These are phyloP conservation scores for Fusarium chuoi DNA, from an alignment of 2,329 filamentous ascomycete genomes.

Conservation along the genomic window DNA sequence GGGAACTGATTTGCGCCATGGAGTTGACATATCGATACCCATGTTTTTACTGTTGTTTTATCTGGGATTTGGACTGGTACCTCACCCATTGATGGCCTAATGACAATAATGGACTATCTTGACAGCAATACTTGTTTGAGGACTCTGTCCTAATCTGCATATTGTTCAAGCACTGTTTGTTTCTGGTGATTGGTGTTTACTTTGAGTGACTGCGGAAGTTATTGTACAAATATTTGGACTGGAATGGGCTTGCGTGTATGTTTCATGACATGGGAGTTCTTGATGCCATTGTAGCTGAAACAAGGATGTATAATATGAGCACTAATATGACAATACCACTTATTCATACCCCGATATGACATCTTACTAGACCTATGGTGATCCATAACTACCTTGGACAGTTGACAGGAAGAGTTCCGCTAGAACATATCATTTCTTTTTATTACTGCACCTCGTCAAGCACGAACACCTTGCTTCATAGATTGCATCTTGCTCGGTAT, in stretches of 20 bases:
- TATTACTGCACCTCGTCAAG: not conserved
- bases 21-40: slow-evolving; percentile 47
- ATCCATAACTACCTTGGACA: not conserved
- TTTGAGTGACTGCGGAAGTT: not conserved
- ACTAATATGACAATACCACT: not conserved
- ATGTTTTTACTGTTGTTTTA: slow-evolving; percentile 42
- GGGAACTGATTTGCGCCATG: slow-evolving; percentile 35
- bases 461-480: not conserved
- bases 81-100: slow-evolving; percentile 36
- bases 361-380: not conserved
- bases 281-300: not conserved
- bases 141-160: slow-evolving; percentile 15
- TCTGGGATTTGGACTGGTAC: slow-evolving; percentile 28
- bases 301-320: not conserved
- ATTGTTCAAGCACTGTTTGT: slow-evolving; percentile 1
- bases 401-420: not conserved
- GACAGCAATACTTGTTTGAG: slow-evolving; percentile 16
- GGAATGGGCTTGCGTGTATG: not conserved
- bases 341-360: not conserved
- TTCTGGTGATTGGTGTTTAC: not conserved
- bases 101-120: slow-evolving; percentile 40
- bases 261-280: not conserved
- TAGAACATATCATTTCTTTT: not conserved
- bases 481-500: not conserved
- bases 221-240: not conserved